phyloP scores from a whole-genome alignment of 108 stramenopile species.

The Conticribra guillardii region DNA sequence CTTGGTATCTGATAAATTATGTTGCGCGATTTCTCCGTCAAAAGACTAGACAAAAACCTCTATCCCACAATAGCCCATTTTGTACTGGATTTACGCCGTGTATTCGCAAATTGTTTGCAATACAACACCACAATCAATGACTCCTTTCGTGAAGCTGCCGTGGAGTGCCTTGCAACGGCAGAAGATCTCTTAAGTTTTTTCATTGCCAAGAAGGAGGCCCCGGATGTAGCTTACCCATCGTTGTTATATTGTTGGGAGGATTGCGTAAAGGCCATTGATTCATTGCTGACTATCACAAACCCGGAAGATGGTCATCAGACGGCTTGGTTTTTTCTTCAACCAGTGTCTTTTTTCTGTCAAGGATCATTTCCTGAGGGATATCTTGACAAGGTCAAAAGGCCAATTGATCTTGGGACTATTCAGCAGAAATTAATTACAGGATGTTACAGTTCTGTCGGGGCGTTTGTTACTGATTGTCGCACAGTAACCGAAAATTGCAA shows the following conservation, averaged over 20 bases:
- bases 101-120: slow-evolving; percentile 82
- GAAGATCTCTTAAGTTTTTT: slow-evolving; percentile 75
- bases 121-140: slow-evolving; percentile 73
- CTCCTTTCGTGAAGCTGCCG: slow-evolving; percentile 68
- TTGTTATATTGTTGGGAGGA: slow-evolving; percentile 84
- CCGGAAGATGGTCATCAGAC: slow-evolving; percentile 73
- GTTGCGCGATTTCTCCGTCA: neutral
- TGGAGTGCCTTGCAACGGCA: slow-evolving; percentile 49
- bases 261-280: slow-evolving; percentile 66
- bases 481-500: slow-evolving; percentile 74
- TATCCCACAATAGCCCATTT: slow-evolving; percentile 69
- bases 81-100: slow-evolving; percentile 74
- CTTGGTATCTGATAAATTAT: too few relatives aligned
- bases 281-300: slow-evolving; percentile 67
- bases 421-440: slow-evolving; percentile 72
- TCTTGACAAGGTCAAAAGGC: slow-evolving; percentile 62
- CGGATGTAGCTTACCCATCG: slow-evolving; percentile 64
- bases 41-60: slow-evolving; percentile 68
- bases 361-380: slow-evolving; percentile 73
- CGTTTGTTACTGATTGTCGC: slow-evolving; percentile 75
- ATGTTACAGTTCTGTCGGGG: slow-evolving; percentile 54
- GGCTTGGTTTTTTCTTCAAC: slow-evolving; percentile 78
- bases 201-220: slow-evolving; percentile 57
- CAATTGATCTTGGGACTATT: slow-evolving; percentile 85
- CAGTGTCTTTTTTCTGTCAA: slow-evolving; percentile 72